These are phyloP conservation scores for Globisporangium cylindrosporum DNA, from an alignment of 352 stramenopile genomes.

Conservation along the genomic window DNA sequence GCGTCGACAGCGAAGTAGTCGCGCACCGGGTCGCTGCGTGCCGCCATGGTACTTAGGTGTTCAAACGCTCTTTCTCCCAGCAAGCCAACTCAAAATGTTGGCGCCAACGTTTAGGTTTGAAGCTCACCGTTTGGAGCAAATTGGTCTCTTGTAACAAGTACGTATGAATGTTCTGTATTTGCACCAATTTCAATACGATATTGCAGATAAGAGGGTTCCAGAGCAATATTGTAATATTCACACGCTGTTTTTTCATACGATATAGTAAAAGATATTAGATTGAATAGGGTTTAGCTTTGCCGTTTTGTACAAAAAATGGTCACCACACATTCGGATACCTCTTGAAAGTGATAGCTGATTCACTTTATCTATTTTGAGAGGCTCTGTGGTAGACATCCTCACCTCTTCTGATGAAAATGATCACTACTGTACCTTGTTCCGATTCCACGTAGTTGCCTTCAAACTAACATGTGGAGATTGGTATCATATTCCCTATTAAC, in stretches of 20 bases:
- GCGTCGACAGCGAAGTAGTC: slow-evolving; percentile 15
- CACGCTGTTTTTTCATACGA: too few species aligned
- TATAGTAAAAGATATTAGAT: background rate
- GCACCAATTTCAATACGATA: too few species aligned
- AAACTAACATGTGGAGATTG: background rate
- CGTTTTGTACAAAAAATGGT: slow-evolving; percentile 1
- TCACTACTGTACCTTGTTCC: background rate
- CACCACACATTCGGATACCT: background rate
- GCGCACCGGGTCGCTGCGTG: slow-evolving; percentile 16
- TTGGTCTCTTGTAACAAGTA: too few species aligned
- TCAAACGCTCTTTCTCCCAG: background rate
- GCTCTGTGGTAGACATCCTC: too few species aligned
- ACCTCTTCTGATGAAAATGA: too few species aligned
- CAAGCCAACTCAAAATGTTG: background rate
- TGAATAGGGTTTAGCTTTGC: background rate
- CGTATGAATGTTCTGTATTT: too few species aligned
- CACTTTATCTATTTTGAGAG: background rate
- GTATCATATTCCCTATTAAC: background rate
- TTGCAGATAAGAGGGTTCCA: background rate
- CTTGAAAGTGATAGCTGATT: background rate
- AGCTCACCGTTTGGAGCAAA: background rate
- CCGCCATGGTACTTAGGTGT: background rate
- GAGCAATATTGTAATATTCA: too few species aligned
- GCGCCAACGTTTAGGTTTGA: slow-evolving; percentile 11
- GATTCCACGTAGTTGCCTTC: background rate